phyloP scores from a whole-genome alignment of 1,284 basidiomycete genomes.

The Anthracocystis panici-leucophaei region DNA sequence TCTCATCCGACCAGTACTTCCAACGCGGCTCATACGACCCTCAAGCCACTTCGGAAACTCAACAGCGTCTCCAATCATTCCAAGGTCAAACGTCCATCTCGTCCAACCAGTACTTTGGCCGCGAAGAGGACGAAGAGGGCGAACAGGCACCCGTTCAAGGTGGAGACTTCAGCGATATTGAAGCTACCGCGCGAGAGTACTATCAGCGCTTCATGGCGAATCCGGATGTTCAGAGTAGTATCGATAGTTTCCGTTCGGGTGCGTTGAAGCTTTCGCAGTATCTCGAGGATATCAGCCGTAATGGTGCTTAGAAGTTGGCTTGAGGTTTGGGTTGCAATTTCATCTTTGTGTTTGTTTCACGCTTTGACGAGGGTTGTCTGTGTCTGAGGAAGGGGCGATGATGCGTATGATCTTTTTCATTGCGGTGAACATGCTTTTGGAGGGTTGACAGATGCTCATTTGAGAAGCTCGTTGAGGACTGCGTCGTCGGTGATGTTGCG shows the following conservation, averaged over 20 bases:
- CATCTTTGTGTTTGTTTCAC: constrained; percentile 1
- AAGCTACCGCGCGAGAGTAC: constrained; percentile 65
- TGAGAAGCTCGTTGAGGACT: constrained; percentile 61
- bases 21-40: constrained; percentile 90
- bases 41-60: constrained; percentile 79
- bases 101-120: constrained; percentile 79
- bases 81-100: constrained; percentile 93
- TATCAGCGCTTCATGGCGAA: constrained; percentile 68
- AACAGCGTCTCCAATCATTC: constrained; percentile 84
- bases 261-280: constrained; percentile 68
- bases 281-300: constrained; percentile 67
- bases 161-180: constrained; percentile 65
- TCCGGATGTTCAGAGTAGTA: constrained; percentile 68
- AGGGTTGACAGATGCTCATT: constrained; percentile 14
- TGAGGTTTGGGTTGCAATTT: not conserved
- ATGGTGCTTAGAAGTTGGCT: constrained; percentile 52
- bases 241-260: constrained; percentile 66
- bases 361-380: not conserved
- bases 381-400: not conserved
- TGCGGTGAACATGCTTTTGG: constrained; percentile 25
- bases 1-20: constrained; percentile 98
- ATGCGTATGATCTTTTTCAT: not conserved
- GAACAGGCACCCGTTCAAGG: constrained; percentile 34
- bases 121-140: constrained; percentile 82
- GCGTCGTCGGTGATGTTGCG: constrained; percentile 61